phyloP scores from a whole-genome alignment of 257 asterid species.

The Fraxinus quadrangulata region DNA sequence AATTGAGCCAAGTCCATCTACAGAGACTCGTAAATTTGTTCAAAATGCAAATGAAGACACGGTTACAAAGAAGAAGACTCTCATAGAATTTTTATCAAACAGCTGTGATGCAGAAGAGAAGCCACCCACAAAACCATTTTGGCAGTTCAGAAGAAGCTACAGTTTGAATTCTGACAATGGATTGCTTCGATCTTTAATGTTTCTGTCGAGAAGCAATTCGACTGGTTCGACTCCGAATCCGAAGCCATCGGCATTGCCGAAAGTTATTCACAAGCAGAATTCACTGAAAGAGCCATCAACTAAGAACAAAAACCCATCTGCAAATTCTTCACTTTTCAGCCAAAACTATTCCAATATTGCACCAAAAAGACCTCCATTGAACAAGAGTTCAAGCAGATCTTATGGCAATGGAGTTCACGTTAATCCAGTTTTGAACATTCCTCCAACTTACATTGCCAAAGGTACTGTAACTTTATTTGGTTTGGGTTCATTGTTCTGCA shows the following conservation, averaged over 20 bases:
- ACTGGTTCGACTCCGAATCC: slow-evolving; percentile 79
- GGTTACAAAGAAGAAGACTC: slow-evolving; percentile 45
- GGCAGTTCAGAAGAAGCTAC: slow-evolving; percentile 79
- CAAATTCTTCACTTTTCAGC: slow-evolving; percentile 23
- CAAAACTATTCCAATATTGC: slow-evolving; percentile 33
- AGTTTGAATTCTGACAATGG: slow-evolving; percentile 55
- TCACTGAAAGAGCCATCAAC: slow-evolving; percentile 47
- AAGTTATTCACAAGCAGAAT: slow-evolving; percentile 47
- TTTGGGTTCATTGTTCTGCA: slow-evolving; percentile 64
- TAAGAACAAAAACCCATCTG: slow-evolving; percentile 33
- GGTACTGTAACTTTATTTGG: slow-evolving; percentile 66
- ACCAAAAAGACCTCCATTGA: slow-evolving; percentile 45
- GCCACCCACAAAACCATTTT: slow-evolving; percentile 49
- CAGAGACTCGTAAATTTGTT: neutral
- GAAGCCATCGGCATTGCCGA: slow-evolving; percentile 36
- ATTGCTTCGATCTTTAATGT: slow-evolving; percentile 56
- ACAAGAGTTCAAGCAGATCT: slow-evolving; percentile 55
- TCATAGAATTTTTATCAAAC: slow-evolving; percentile 62
- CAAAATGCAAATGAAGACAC: slow-evolving; percentile 5
- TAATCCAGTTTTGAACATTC: slow-evolving; percentile 72
- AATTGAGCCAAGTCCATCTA: neutral
- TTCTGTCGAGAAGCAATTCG: slow-evolving; percentile 71
- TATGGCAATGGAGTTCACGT: slow-evolving; percentile 55
- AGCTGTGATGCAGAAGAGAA: slow-evolving; percentile 37
- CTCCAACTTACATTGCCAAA: slow-evolving; percentile 63